Evolutionary conservation across 2,329 filamentous ascomycete genomes (phyloP), one percentile per base, ranked within the genome.

Genomic region (Albophoma yamanashiensis): DNA sequence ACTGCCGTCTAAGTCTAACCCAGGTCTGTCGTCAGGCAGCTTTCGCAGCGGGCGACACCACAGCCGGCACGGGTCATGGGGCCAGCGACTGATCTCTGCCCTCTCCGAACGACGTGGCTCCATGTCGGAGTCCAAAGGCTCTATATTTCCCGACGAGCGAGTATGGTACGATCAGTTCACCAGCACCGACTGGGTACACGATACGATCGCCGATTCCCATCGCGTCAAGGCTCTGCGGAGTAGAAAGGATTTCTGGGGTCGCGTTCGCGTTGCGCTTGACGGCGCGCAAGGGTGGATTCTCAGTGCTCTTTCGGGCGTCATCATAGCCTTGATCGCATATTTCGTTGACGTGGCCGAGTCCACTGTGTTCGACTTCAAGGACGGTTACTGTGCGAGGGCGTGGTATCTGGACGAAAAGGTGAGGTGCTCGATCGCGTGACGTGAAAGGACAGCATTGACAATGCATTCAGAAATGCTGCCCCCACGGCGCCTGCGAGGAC

Each of bases 151-250:
- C 57, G 90, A 97, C 69, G 92, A 97, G 66, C 87, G 94, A 62
- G 89, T 95, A 12, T 97, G 94, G 94, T 97, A 97, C 75, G 94
- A 99, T 77, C 94, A 99, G 74, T 96, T 96, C 69, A 96, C 92
- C 7, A 96, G 91, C 8, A 97, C 91, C 59, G 93, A 99, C 73
- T 99, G 94, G 94, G 92, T 99, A 0, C 93, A 96, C 71, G 94
- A 99, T 74, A 92, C 89, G 72, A 97, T 99, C 66, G 91, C 92
- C 68, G 94, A 97, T 74, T 91, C 92, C 12, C 91, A 92, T 67
- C 89, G 94, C 34, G 86, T 95, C 57, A 94, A 95, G 72, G 87
- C 87, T 58, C 80, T 99, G 45, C 85, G 91, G 57, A 87, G 83
- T 67, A 82, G 92, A 56, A 95, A 89, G 71, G 94, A 93, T 74